Conservation (phyloP, 768 basidiomycete genomes). For the Boletus rubroflammeus region DNA sequence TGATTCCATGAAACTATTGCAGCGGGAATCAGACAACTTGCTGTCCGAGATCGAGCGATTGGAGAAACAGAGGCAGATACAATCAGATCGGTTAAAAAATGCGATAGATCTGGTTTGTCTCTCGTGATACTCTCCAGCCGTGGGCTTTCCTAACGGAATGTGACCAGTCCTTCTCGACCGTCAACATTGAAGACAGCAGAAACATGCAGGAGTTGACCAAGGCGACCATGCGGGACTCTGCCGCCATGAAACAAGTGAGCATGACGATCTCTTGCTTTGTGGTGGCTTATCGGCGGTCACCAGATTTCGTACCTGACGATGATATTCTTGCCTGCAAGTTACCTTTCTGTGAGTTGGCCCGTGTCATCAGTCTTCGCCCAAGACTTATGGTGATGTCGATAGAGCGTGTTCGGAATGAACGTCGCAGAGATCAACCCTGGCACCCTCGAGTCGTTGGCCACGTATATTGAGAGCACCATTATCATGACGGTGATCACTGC, state of each 20-base stretch:
- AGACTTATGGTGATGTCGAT: constrained; percentile 15
- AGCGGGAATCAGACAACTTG: constrained; percentile 20
- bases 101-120: constrained; percentile 30
- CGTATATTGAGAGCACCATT: constrained; percentile 43
- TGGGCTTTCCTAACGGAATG: neutral
- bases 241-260: constrained; percentile 34
- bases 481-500: constrained; percentile 49
- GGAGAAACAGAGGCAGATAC: constrained; percentile 25
- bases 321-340: constrained; percentile 57
- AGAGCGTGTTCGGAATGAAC: constrained; percentile 33
- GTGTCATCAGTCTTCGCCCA: too few relatives aligned
- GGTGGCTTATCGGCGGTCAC: neutral
- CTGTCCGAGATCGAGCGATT: constrained; percentile 45
- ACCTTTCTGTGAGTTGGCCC: constrained; percentile 29
- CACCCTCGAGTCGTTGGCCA: constrained; percentile 31
- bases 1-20: constrained; percentile 9
- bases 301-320: constrained; percentile 58
- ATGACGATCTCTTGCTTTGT: neutral
- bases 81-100: constrained; percentile 30
- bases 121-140: neutral
- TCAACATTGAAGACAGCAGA: constrained; percentile 56
- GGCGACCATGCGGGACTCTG: constrained; percentile 41
- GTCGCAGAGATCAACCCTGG: constrained; percentile 29
- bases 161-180: constrained; percentile 53
- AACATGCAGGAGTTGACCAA: constrained; percentile 50